Evolutionary conservation across 208 protist genomes (phyloP), one percentile per base, ranked within the genome.

Genomic region (Leishmania gerbilli): DNA sequence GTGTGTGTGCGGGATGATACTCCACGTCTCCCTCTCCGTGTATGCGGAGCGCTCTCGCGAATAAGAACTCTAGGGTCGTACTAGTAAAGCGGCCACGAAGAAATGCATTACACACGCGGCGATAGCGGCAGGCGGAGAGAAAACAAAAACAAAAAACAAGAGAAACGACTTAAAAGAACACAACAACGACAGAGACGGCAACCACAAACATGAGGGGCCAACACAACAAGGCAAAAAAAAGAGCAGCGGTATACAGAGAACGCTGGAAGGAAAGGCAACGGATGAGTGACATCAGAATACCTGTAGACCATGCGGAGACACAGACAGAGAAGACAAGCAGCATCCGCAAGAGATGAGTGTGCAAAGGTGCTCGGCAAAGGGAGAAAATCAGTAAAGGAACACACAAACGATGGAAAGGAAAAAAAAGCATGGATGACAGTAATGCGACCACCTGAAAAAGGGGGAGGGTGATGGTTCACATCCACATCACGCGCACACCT

Each of bases 61-160:
- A 40, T 67, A 31, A 37, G 60, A 67, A 31, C 60, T n/a, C 60
- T 15, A 40, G 60, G 17, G 60, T 31, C 21, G 17, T 67, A 19
- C 24, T 3, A 19, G 60, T 19, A 19, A 19, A 37, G 60, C n/a
- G 13, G 60, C 24, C n/a, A 67, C 1, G 60, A 67, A 67, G 60
- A 37, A 37, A 37, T 11, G 19, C 8, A 67, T 17, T 67, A 67
- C 60, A 8, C 60, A 15, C 60, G 31, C 60, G n/a, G 31, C 3
- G 60, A 37, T 37, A 67, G n/a, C 3, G 68, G 72, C 1, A 82
- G 34, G 40, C 13, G n/a, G n/a, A 37, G 71, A 34, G n/a, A 11
- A 37, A 60, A 37, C 74, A 71, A 74, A 72, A 79, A 60, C 31
- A 77, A 62, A 74, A 60, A 31, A 65, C 80, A 49, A 8, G 71